Base-by-base conservation (phyloP, 306 rosid species). In the Astragalus glycyphyllos region DNA sequence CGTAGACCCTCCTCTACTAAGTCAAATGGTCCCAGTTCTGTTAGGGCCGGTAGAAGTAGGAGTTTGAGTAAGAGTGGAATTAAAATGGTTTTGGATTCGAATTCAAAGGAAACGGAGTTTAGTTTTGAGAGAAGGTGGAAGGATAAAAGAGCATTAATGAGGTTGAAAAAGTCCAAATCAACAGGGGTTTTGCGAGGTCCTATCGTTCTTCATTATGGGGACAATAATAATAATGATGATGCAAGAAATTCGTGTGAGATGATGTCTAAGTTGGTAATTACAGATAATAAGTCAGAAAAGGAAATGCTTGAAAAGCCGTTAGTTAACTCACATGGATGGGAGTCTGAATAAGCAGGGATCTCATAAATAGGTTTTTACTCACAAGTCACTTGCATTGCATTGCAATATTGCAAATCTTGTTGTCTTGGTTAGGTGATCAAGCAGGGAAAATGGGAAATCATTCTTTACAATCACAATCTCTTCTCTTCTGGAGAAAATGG, bases 91-190 rank as follows among this genome's bases (percentile, higher is more conserved):
- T 40, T 37, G 2, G 81, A 44, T 42, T 42, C 47, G 11, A 77
- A 71, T 48, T 40, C 26, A 26, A 7, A n/a, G 14, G 26, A 14
- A 71, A 2, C 65, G 26, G 29, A 61, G 37, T 10, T 5, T 0
- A 69, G 65, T 42, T 31, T 47, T 37, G 59, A 8, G 29, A 63
- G 83, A 50, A 83, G 72, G 58, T 20, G 23, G 23, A 82, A 74
- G 42, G 62, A 38, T 1, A 8, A 68, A 1, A 77, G 77, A 58
- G 47, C 70, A 3, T 66, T 50, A 32, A 45, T 46, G 76, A 80
- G 60, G 77, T 59, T 87, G 11, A 82, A 64, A 34, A 88, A 85
- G 77, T 92, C 97, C n/a, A 86, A 88, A 73, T 90, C 97, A 2
- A 77, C 79, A 82, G 91, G 94, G 16, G 74, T 78, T 4, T 32